Percentiles rank a stretch among this genome's conserved stretches.
phyloP scores from a whole-genome alignment of 1,139 yeast species.

The Barnettozyma hawaiiensis region DNA sequence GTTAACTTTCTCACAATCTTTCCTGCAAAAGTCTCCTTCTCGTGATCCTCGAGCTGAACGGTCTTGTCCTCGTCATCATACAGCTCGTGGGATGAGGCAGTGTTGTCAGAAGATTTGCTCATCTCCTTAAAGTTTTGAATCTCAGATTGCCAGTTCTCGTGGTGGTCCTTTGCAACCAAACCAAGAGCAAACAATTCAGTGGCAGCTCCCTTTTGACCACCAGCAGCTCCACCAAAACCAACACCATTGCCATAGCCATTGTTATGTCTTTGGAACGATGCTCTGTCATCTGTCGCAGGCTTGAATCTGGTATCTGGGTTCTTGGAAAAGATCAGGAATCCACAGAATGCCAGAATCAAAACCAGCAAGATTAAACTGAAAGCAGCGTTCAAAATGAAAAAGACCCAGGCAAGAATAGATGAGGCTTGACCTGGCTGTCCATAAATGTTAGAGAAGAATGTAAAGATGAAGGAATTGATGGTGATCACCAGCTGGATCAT shows the following conservation, averaged over 20 bases:
- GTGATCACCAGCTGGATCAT: constrained; percentile 59
- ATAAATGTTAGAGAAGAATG: constrained; percentile 69
- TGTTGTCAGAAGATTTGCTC: constrained; percentile 14
- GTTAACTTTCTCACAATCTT: constrained; percentile 30
- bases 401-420: constrained; percentile 77
- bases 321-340: constrained; percentile 54
- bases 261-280: constrained; percentile 62
- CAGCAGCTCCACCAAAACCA: no score
- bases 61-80: constrained; percentile 17
- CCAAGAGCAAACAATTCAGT: constrained; percentile 66
- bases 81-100: constrained; percentile 11
- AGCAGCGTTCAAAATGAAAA: constrained; percentile 73
- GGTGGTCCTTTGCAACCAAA: constrained; percentile 66
- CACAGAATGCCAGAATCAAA: constrained; percentile 53
- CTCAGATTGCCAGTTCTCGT: constrained; percentile 62
- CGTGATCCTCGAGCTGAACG: constrained; percentile 15
- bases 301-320: constrained; percentile 81
- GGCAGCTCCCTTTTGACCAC: constrained; percentile 32
- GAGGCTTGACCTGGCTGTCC: constrained; percentile 62
- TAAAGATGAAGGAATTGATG: constrained; percentile 64
- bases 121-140: constrained; percentile 47
- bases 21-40: constrained; percentile 30
- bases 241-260: constrained; percentile 23
- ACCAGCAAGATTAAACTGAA: constrained; percentile 61
- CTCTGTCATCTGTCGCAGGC: constrained; percentile 79